These are phyloP conservation scores for Amanita rubescens DNA, from an alignment of 768 basidiomycete species.

Conservation along the genomic window DNA sequence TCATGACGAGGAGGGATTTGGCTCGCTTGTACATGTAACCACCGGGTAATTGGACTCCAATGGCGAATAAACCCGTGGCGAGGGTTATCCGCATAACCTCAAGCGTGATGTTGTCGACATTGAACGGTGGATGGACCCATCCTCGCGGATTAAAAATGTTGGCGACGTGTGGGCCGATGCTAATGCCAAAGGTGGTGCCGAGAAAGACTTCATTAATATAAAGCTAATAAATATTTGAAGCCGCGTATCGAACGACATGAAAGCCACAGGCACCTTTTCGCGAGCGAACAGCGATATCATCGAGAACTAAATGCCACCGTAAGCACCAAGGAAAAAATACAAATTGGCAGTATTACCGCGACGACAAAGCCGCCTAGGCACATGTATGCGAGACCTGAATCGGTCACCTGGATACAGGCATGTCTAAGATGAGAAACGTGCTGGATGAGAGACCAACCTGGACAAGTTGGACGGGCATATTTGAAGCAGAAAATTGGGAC, in stretches of 20 bases:
- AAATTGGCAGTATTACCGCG: conserved; percentile 18
- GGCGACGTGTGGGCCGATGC: conserved; percentile 67
- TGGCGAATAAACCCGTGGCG: conserved; percentile 86
- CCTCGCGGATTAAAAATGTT: conserved; percentile 67
- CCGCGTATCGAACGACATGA: background rate
- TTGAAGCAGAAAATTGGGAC: too few species aligned
- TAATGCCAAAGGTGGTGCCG: conserved; percentile 62
- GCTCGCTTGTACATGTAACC: conserved; percentile 79
- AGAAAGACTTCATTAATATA: conserved; percentile 93
- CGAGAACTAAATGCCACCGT: conserved; percentile 51
- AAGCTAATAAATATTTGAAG: conserved; percentile 31
- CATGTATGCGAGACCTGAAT: conserved; percentile 50
- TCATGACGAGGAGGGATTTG: conserved; percentile 59
- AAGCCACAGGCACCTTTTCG: conserved; percentile 47
- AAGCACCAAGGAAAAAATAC: background rate
- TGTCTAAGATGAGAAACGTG: background rate
- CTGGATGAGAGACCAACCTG: background rate
- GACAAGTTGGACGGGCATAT: background rate
- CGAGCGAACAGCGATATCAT: conserved; percentile 76
- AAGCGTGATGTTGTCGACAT: conserved; percentile 55
- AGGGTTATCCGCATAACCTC: conserved; percentile 86
- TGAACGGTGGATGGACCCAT: conserved; percentile 40
- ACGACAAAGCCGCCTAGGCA: conserved; percentile 50
- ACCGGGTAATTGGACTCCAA: conserved; percentile 84
- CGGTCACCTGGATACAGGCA: conserved; percentile 35